Base-by-base conservation (phyloP, 2,329 filamentous ascomycete species). In the Xylaria sp. region DNA sequence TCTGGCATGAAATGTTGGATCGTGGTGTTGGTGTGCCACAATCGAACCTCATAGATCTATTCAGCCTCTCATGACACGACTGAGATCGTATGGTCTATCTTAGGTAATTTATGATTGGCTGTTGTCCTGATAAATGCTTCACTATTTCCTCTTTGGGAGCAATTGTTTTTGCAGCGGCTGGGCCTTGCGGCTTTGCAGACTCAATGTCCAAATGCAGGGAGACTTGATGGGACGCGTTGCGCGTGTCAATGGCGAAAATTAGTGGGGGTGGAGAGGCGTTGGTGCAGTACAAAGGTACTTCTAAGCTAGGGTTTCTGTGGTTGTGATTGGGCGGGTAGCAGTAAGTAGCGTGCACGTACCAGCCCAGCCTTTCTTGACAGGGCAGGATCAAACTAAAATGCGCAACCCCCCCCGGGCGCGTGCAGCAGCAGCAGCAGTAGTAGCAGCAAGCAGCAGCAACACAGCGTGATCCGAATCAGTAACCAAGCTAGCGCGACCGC, bases 391-490 rank as follows among this genome's bases (percentile, higher is more conserved):
- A 72, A 69, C 71, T 67, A 65, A 28, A 61, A 63, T 59, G 23
- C 36, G 48, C 48, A 66, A 32, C 36, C 56, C 48, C 52, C 43
- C 30, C 41, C n/a, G n/a, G 57, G 60, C 60, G 63, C 69, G 58
- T 41, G 46, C 43, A 36, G 18, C n/a, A 34, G 45, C 7, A 43
- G 28, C n/a, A 45, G 57, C 43, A 46, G 25, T 43, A 60, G 36
- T 43, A 50, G 50, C 63, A 39, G 52, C 52, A 66, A 39, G 52
- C 52, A 66, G 28, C 55, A 60, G 59, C 67, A 60, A 32, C 15
- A 30, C 65, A 61, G 60, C 66, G 56, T 67, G 70, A 71, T 70
- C 65, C 72, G 78, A 87, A 89, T 89, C 87, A 89, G 87, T 86
- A 88, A 84, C 79, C 76, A 79, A 80, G 80, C 81, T 81, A 80